These are phyloP conservation scores for Epichloe coenophiala DNA, from an alignment of 2,329 filamentous ascomycete genomes.

Conservation along the genomic window DNA sequence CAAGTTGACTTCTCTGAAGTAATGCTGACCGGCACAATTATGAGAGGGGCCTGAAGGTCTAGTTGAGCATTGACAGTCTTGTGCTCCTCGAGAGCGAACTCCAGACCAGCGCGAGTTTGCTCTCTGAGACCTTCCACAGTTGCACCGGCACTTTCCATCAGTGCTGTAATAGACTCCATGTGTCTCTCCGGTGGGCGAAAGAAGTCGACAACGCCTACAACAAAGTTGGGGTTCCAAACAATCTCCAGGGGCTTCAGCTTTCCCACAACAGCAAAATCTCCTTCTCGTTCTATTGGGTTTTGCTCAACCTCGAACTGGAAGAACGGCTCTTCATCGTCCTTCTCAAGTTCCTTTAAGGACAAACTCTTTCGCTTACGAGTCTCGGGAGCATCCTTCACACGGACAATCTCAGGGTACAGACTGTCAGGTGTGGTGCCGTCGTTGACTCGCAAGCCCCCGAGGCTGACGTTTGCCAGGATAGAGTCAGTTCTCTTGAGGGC, in stretches of 20 bases:
- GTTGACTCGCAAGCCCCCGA: conserved; percentile 91
- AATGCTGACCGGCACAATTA: conserved; percentile 92
- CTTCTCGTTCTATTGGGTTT: conserved; percentile 83
- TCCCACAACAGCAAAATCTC: conserved; percentile 78
- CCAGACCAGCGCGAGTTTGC: conserved; percentile 87
- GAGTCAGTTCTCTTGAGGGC: conserved; percentile 85
- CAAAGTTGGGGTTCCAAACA: conserved; percentile 90
- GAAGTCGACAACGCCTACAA: conserved; percentile 84
- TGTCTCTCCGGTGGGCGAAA: conserved; percentile 93
- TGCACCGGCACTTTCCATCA: conserved; percentile 90
- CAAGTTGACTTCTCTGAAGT: conserved; percentile 69
- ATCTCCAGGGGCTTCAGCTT: conserved; percentile 94
- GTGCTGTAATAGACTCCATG: conserved; percentile 93
- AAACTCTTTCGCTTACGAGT: conserved; percentile 31
- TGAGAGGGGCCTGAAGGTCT: conserved; percentile 87
- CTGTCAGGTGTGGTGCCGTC: conserved; percentile 90
- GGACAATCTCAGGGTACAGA: conserved; percentile 87
- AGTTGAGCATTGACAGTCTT: conserved; percentile 95
- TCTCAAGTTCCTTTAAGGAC: conserved; percentile 41
- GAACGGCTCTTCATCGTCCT: conserved; percentile 54
- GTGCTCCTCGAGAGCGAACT: conserved; percentile 94
- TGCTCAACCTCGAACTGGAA: conserved; percentile 90
- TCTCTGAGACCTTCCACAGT: conserved; percentile 91
- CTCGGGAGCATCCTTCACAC: conserved; percentile 74
- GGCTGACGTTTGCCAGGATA: conserved; percentile 71